Conservation (phyloP, 176 grass and related monocot genomes). For the Paspalum notatum region DNA sequence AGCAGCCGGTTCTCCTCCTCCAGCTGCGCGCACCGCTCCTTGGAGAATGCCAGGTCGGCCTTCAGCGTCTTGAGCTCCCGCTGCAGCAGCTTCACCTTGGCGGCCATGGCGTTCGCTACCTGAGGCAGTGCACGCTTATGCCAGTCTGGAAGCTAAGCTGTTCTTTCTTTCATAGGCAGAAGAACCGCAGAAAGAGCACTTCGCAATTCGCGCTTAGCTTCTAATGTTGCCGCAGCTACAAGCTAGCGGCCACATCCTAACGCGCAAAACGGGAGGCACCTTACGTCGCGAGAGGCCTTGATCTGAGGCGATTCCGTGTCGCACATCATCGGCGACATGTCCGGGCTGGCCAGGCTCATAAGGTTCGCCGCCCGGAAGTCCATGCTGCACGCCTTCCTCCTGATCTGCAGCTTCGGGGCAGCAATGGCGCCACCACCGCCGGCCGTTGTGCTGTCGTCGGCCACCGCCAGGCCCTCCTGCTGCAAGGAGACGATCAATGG, state of each 20-base stretch:
- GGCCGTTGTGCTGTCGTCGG: slow-evolving; percentile 37
- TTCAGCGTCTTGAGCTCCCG: slow-evolving; percentile 84
- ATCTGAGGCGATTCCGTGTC: slow-evolving; percentile 72
- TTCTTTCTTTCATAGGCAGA: slow-evolving; percentile 8
- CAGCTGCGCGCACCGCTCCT: slow-evolving; percentile 82
- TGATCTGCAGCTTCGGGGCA: slow-evolving; percentile 62
- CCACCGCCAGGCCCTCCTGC: slow-evolving; percentile 65
- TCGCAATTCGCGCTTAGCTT: background rate
- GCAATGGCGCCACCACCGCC: slow-evolving; percentile 18
- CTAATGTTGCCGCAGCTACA: background rate
- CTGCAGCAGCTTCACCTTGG: slow-evolving; percentile 90
- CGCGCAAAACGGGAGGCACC: slow-evolving; percentile 60
- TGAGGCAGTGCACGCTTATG: background rate
- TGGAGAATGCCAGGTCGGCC: slow-evolving; percentile 82
- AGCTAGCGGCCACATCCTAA: slow-evolving; percentile 1
- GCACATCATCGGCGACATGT: slow-evolving; percentile 41
- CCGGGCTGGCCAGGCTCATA: slow-evolving; percentile 8
- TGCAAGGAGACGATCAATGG: slow-evolving; percentile 7
- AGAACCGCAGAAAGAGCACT: background rate
- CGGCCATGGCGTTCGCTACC: slow-evolving; percentile 91
- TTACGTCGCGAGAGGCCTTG: slow-evolving; percentile 96
- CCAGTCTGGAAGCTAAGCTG: background rate
- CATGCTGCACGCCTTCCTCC: slow-evolving; percentile 66
- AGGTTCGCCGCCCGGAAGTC: slow-evolving; percentile 44
- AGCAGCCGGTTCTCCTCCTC: slow-evolving; percentile 84